Percentiles rank a stretch among this genome's conserved stretches.
Evolutionary conservation across 169 alveolate genomes (phyloP).

Genomic region (Plasmodium coatneyi): DNA sequence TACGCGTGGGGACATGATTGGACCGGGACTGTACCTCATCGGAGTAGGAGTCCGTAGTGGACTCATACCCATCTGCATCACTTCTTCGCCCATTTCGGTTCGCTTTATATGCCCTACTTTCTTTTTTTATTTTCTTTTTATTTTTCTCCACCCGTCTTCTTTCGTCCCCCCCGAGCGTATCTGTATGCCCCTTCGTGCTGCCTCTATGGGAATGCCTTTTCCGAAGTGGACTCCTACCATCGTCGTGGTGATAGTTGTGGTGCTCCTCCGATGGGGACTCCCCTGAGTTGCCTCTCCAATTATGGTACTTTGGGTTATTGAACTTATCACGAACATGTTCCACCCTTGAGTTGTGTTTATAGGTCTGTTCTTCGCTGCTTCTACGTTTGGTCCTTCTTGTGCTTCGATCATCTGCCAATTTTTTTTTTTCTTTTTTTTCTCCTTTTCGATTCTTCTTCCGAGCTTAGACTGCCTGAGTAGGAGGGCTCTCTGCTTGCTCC

Average conservation of each 20-base stretch:
- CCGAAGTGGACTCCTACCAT: neutral
- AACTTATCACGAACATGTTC: neutral
- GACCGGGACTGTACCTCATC: neutral
- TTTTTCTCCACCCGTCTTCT: neutral
- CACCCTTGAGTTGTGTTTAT: neutral
- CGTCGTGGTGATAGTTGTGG: neutral
- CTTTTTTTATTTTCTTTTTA: conserved; percentile 3
- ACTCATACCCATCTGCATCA: neutral
- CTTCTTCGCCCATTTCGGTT: neutral
- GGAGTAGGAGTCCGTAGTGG: neutral
- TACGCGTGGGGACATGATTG: neutral
- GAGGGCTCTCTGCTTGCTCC: neutral
- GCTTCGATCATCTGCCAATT: neutral
- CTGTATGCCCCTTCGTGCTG: neutral
- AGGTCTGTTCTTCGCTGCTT: neutral
- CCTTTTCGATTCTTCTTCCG: neutral
- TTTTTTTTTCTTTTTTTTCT: neutral
- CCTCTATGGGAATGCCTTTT: neutral
- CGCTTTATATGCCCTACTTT: neutral
- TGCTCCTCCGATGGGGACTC: neutral
- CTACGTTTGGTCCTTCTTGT: neutral
- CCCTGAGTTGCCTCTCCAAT: neutral
- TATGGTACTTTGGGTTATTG: neutral
- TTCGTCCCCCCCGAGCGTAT: neutral
- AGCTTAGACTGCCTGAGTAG: conserved; percentile 11